Percentiles rank a stretch among this genome's conserved stretches.
phyloP scores from a whole-genome alignment of 2,329 filamentous ascomycete species.

The Hypoxylon sp. region DNA sequence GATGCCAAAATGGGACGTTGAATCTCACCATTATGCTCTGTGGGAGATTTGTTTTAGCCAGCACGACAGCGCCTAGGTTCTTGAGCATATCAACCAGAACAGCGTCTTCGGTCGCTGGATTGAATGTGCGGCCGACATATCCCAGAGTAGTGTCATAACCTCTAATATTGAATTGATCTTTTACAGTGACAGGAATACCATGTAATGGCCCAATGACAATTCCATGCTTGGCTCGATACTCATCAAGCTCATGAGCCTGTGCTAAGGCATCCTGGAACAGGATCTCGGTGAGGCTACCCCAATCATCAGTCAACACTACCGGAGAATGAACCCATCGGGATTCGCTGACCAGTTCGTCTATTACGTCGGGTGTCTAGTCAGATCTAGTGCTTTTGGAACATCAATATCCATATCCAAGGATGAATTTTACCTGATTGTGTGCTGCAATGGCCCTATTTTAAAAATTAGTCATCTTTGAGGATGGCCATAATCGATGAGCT shows the following conservation, averaged over 20 bases:
- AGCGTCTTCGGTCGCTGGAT: constrained; percentile 65
- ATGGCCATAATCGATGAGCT: background rate
- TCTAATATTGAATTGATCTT: constrained; percentile 74
- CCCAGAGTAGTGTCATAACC: constrained; percentile 72
- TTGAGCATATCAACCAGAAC: constrained; percentile 65
- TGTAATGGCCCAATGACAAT: constrained; percentile 45
- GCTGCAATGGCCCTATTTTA: constrained; percentile 24
- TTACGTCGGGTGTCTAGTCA: background rate
- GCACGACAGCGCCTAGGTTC: constrained; percentile 65
- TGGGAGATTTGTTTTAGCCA: constrained; percentile 66
- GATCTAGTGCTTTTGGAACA: constrained; percentile 4
- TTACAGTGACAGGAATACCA: constrained; percentile 58
- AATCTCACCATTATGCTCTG: constrained; percentile 53
- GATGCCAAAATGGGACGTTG: constrained; percentile 57
- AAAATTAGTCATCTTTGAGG: constrained; percentile 14
- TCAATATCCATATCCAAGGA: background rate
- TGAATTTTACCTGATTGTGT: constrained; percentile 27
- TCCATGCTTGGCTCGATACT: constrained; percentile 30
- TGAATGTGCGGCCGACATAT: constrained; percentile 67
- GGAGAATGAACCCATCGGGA: background rate
- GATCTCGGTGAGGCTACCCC: constrained; percentile 49
- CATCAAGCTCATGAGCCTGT: constrained; percentile 48
- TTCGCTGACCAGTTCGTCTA: constrained; percentile 48
- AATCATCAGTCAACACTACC: constrained; percentile 20
- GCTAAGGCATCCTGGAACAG: constrained; percentile 48